phyloP scores from a whole-genome alignment of 2,329 filamentous ascomycete species.

The Arthroderma sp. region DNA sequence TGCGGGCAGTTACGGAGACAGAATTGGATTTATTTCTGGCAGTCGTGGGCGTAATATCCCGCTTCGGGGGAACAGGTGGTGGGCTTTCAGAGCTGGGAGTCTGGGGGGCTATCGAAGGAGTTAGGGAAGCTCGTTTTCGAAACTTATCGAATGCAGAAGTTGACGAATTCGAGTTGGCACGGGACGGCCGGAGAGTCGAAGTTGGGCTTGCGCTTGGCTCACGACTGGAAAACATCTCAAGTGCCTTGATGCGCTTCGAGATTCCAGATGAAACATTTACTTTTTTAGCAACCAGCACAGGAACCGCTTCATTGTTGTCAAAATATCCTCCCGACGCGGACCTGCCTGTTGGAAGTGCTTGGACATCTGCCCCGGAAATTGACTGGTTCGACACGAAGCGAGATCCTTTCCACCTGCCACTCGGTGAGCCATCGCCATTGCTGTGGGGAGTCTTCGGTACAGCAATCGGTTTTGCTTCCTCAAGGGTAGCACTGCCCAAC shows the following conservation, averaged over 20 bases:
- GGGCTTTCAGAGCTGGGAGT: conserved; percentile 13
- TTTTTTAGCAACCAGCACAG: conserved; percentile 53
- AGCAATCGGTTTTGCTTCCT: conserved; percentile 68
- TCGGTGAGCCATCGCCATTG: conserved; percentile 18
- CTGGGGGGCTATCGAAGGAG: conserved; percentile 6
- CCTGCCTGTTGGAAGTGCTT: conserved; percentile 21
- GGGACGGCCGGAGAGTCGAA: conserved; percentile 17
- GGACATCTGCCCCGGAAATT: conserved; percentile 17
- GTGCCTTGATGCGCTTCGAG: conserved; percentile 82
- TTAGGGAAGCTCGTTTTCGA: conserved; percentile 30
- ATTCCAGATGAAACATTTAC: conserved; percentile 80
- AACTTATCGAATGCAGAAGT: conserved; percentile 45
- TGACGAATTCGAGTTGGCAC: conserved; percentile 40
- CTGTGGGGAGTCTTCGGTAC: conserved; percentile 69
- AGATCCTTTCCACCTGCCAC: conserved; percentile 24
- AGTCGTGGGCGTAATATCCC: conserved; percentile 1
- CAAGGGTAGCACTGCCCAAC: conserved; percentile 63
- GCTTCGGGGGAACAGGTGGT: no score
- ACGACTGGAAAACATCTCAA: conserved; percentile 61
- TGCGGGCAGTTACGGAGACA: conserved; percentile 77
- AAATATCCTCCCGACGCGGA: conserved; percentile 27
- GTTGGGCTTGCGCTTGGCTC: conserved; percentile 22
- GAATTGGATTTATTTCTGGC: conserved; percentile 43
- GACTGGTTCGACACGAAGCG: conserved; percentile 30
- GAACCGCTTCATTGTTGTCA: conserved; percentile 20